These are phyloP conservation scores for Ophiocordyceps camponoti-saundersi DNA, from an alignment of 2,329 filamentous ascomycete species.

Conservation along the genomic window DNA sequence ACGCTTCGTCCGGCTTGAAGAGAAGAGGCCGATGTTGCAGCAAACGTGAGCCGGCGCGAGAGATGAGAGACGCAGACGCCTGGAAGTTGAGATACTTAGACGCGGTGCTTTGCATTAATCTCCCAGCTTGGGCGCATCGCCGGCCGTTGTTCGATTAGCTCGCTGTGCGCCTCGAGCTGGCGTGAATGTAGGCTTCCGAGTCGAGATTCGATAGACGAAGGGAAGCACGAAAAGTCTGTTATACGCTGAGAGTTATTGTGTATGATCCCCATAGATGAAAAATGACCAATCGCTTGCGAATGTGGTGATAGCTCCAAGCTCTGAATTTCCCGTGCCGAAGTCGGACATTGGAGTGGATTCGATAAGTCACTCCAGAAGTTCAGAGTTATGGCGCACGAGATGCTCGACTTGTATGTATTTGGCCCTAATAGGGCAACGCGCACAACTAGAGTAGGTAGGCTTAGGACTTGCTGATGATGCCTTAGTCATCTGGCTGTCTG, in stretches of 20 bases:
- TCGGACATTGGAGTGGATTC: background rate
- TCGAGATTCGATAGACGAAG: background rate
- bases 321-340: background rate
- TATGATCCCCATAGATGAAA: background rate
- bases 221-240: background rate
- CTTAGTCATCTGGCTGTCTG: no score
- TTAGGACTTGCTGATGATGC: no score
- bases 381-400: background rate
- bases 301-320: background rate
- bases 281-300: no score
- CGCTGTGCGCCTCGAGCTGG: background rate
- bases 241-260: no score
- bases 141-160: background rate
- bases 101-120: background rate
- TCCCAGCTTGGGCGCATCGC: background rate
- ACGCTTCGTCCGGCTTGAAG: background rate
- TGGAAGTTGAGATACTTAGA: background rate
- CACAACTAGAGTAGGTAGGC: no score
- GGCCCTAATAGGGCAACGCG: no score
- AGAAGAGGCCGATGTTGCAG: background rate
- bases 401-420: no score
- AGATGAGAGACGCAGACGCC: background rate
- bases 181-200: background rate
- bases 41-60: background rate
- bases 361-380: background rate